Evolutionary conservation across 371 early-diverging fungal genomes (phyloP).

Genomic region (Lichtheimia hyalospora): DNA sequence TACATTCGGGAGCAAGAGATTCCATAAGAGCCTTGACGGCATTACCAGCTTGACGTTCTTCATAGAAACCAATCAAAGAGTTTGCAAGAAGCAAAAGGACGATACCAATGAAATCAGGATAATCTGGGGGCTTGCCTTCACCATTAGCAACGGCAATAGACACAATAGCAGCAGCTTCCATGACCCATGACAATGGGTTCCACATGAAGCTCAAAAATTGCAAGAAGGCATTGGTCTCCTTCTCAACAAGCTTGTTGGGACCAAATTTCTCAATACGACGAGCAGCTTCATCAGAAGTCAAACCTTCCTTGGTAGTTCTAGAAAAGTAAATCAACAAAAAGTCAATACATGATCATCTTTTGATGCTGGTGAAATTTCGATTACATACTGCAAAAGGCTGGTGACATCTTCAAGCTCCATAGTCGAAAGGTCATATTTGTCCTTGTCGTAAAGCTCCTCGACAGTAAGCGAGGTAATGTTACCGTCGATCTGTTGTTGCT

Average conservation of each 20-base stretch:
- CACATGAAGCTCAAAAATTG: conserved; percentile 84
- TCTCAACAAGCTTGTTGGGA: conserved; percentile 64
- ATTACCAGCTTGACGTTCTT: conserved; percentile 74
- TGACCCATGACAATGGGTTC: conserved; percentile 72
- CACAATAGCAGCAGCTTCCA: conserved; percentile 70
- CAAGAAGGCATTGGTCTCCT: conserved; percentile 72
- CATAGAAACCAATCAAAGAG: conserved; percentile 79
- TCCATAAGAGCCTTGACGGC: conserved; percentile 74
- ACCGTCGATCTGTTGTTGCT: conserved; percentile 12
- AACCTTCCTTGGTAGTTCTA: conserved; percentile 57
- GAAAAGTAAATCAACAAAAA: conserved; percentile 4
- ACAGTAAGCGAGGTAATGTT: conserved; percentile 32
- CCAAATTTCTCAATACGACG: conserved; percentile 66
- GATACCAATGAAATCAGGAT: conserved; percentile 81
- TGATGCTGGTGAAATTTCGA: not conserved
- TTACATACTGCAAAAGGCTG: conserved; percentile 58
- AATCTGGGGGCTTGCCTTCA: conserved; percentile 62
- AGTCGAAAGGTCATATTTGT: conserved; percentile 73
- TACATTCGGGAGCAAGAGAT: conserved; percentile 67
- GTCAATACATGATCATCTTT: not conserved
- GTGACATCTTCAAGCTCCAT: conserved; percentile 68
- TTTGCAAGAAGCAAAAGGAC: conserved; percentile 74
- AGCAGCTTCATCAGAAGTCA: conserved; percentile 58
- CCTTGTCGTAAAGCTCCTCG: conserved; percentile 77
- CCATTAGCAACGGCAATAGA: conserved; percentile 67